phyloP scores from a whole-genome alignment of 768 basidiomycete species.

The Kwoniella europaea region DNA sequence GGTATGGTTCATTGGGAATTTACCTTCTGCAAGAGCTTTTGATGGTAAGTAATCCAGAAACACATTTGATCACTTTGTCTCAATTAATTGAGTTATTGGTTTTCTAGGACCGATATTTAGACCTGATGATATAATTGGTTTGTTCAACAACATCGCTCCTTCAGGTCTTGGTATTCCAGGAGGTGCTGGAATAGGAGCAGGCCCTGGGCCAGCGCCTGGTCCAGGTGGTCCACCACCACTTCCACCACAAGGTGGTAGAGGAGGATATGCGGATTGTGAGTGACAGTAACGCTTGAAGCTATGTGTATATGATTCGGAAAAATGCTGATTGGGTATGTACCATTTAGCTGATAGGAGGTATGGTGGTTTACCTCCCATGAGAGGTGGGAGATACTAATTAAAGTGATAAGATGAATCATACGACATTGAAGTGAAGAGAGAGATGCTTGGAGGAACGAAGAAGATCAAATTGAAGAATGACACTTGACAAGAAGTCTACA shows the following conservation, averaged over 20 bases:
- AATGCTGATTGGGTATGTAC: not conserved
- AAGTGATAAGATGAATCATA: not conserved
- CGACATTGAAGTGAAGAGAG: not conserved
- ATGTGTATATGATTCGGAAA: too few species aligned
- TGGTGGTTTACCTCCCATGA: constrained; percentile 29
- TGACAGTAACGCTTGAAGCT: not conserved
- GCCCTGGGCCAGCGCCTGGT: constrained; percentile 1
- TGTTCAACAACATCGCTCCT: constrained; percentile 66
- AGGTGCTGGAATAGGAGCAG: not conserved
- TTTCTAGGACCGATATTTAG: constrained; percentile 80
- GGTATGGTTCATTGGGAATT: constrained; percentile 79
- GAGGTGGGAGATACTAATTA: constrained; percentile 24
- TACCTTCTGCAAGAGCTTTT: constrained; percentile 75
- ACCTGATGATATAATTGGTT: constrained; percentile 84
- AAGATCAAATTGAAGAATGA: not conserved
- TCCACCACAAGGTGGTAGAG: constrained; percentile 4
- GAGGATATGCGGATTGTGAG: constrained; percentile 40
- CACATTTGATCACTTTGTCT: not conserved
- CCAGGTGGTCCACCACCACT: constrained; percentile 12
- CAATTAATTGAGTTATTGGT: not conserved
- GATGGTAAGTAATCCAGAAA: constrained; percentile 68
- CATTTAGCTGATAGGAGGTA: constrained; percentile 30
- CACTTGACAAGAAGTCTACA: too few species aligned
- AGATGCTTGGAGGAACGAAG: not conserved
- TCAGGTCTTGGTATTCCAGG: constrained; percentile 28